Evolutionary conservation across 2,329 filamentous ascomycete genomes (phyloP).

Genomic region (Coniochaeta pulveracea): DNA sequence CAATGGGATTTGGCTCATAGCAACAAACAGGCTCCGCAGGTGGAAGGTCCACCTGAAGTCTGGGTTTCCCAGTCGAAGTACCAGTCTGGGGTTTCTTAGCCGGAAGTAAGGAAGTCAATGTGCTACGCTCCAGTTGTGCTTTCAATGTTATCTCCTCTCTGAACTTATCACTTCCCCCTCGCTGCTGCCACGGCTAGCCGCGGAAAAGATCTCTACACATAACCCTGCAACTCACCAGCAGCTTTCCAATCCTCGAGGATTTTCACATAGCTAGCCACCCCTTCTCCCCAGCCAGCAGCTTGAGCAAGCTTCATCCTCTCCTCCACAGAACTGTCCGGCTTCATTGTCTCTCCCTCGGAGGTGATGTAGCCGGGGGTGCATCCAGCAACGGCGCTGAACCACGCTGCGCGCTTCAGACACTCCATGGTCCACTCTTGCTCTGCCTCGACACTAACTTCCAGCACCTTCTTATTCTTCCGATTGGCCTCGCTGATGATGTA

Average conservation of each 20-base stretch:
- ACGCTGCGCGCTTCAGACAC: constrained; percentile 26
- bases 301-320: constrained; percentile 20
- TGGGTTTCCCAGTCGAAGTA: too few relatives aligned
- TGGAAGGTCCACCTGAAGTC: too few relatives aligned
- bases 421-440: constrained; percentile 33
- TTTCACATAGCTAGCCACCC: constrained; percentile 19
- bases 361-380: constrained; percentile 47
- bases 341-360: constrained; percentile 24
- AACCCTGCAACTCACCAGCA: constrained; percentile 18
- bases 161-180: too few relatives aligned
- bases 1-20: too few relatives aligned
- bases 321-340: too few relatives aligned
- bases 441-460: constrained; percentile 32
- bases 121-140: too few relatives aligned
- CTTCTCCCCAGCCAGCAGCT: constrained; percentile 17
- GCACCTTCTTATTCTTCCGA: constrained; percentile 11
- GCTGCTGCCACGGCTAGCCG: too few relatives aligned
- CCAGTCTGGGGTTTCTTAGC: too few relatives aligned
- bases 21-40: too few relatives aligned
- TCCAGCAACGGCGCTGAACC: constrained; percentile 25
- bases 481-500: constrained; percentile 20
- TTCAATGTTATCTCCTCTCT: too few relatives aligned
- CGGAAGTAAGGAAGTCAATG: too few relatives aligned
- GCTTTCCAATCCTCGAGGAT: constrained; percentile 17
- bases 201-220: too few relatives aligned